Percentiles rank a stretch among this genome's conserved stretches.
phyloP scores from a whole-genome alignment of 768 basidiomycete species.

The Mycena crocata region DNA sequence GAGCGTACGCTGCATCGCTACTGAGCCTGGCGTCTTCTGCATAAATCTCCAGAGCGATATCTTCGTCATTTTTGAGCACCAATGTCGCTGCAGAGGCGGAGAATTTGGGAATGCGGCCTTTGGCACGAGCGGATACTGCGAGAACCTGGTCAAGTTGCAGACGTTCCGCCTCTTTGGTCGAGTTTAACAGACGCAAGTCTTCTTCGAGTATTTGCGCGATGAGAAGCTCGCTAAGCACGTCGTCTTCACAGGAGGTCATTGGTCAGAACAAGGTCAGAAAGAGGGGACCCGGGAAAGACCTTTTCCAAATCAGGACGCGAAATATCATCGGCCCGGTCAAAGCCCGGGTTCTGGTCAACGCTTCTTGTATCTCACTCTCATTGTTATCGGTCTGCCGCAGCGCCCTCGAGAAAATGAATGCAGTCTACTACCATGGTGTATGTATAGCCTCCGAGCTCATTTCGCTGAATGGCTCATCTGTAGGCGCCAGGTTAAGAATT shows the following conservation, averaged over 20 bases:
- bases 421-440: conserved; percentile 61
- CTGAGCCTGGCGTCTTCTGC: conserved; percentile 41
- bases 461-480: conserved; percentile 41
- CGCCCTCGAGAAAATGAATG: conserved; percentile 51
- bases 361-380: too few species aligned
- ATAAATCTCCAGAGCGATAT: conserved; percentile 43
- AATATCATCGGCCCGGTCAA: neutral
- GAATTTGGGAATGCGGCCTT: conserved; percentile 39
- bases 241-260: conserved; percentile 31
- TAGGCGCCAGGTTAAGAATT: conserved; percentile 42
- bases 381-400: neutral
- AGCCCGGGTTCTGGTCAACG: neutral
- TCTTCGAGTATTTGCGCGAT: conserved; percentile 49
- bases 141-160: conserved; percentile 46
- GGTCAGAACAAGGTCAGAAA: neutral
- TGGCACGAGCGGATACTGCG: conserved; percentile 39
- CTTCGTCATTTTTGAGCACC: conserved; percentile 34
- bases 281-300: neutral
- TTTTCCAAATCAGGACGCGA: neutral
- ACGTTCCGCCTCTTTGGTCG: conserved; percentile 46
- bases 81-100: neutral
- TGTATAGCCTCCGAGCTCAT: neutral
- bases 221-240: conserved; percentile 44
- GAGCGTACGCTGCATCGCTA: conserved; percentile 47
- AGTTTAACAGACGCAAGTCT: conserved; percentile 39